Evolutionary conservation across 345 rosid species (phyloP), one percentile per base, ranked within the genome.

Genomic region (Gynandropsis gynandra): DNA sequence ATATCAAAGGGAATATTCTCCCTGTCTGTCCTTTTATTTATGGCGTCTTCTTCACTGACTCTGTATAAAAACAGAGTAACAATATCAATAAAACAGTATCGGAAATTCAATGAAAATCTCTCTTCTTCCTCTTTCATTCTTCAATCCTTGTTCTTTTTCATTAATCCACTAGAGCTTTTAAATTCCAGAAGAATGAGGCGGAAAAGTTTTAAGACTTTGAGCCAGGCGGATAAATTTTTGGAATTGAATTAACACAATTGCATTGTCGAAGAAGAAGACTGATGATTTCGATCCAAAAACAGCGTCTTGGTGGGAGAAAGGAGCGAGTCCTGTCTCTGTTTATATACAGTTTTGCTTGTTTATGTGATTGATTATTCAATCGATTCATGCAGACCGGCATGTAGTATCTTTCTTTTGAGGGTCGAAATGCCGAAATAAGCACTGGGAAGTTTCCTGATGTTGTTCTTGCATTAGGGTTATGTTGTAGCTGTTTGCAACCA

Each of bases 381-480:
- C 42, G 38, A 16, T 42, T 58, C 24, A 46, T 64, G 57, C 70
- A 92, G 98, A 68, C 87, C 70, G 87, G 64, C 56, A 39, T 79
- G 85, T 97, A 92, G 63, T 61, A 85, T 76, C 90, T 79, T 71
- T 70, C 79, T 41, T 87, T 87, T 48, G 88, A 92, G 81, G 87
- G 98, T 72, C 75, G 97, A 64, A 87, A 87, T 72, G 84, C 97
- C 35, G 97, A 87, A 78, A 66, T 79, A 42, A 92, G 81, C 73
- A 92, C 98, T 57, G 85, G 74, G 60, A 87, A 92, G 61, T 92
- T 66, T 68, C 97, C 97, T 0, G 97, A 92, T 71, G 88, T 92
- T 68, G 77, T 80, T 68, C 55, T 65, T 61, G 73, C 86, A 5
- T 69, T 81, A 58, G 52, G 44, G 14, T 43, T 48, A 45, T 42